These are phyloP conservation scores for Nicotiana rustica DNA, from an alignment of 305 asterid genomes.

Conservation along the genomic window DNA sequence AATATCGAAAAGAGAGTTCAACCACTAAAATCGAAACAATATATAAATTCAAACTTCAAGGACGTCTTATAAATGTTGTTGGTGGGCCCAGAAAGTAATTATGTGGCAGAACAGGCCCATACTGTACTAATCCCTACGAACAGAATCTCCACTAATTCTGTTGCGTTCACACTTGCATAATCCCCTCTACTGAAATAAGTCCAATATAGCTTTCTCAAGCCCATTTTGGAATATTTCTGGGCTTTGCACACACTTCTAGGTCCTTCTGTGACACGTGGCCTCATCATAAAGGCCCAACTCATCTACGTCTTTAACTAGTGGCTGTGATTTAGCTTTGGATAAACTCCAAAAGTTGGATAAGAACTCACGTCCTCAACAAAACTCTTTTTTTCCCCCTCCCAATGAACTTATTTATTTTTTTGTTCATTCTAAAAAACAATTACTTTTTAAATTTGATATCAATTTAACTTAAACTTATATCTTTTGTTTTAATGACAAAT, in stretches of 20 bases:
- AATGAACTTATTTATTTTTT: too few relatives aligned
- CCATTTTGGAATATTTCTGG: conserved; percentile 15
- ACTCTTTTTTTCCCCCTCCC: not conserved
- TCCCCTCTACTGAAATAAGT: not conserved
- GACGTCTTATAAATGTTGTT: not conserved
- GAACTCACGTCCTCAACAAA: conserved; percentile 42
- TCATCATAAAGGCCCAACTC: conserved; percentile 35
- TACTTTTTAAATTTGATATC: too few relatives aligned
- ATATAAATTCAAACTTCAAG: not conserved
- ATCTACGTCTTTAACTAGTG: not conserved
- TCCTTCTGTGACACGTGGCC: conserved; percentile 36
- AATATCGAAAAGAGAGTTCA: too few relatives aligned
- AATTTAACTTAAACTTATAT: too few relatives aligned
- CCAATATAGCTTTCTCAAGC: conserved; percentile 39
- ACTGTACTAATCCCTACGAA: not conserved
- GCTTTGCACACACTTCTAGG: conserved; percentile 46
- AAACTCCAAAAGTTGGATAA: conserved; percentile 52
- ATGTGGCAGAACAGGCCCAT: not conserved
- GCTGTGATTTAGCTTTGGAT: conserved; percentile 40
- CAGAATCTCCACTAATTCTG: not conserved
- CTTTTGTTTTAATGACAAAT: too few relatives aligned
- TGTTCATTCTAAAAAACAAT: too few relatives aligned
- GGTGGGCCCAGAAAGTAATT: not conserved
- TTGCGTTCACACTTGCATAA: conserved; percentile 40
- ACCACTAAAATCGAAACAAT: not conserved